Conservation (phyloP, 2,329 filamentous ascomycete genomes). For the Fusarium sp. region DNA sequence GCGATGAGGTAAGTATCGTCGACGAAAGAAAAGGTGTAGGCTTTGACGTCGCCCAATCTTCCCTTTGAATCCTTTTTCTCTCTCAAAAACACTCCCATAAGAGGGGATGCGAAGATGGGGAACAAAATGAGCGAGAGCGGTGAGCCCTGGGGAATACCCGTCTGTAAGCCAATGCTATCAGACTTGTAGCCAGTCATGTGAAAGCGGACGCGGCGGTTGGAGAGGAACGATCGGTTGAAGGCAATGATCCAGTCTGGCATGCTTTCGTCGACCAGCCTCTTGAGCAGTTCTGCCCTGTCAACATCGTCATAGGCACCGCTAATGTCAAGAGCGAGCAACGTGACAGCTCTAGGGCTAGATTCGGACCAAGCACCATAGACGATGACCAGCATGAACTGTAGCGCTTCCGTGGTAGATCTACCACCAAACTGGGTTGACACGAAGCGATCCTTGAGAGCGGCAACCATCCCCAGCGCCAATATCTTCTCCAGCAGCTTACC, state of each 20-base stretch:
- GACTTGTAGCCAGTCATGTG: conserved; percentile 10
- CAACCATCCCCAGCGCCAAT: not conserved
- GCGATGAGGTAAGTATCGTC: conserved; percentile 23
- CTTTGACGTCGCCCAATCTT: no score
- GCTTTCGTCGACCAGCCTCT: not conserved
- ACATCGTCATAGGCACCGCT: conserved; percentile 15
- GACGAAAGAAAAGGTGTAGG: conserved; percentile 1
- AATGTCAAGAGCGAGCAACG: conserved; percentile 11
- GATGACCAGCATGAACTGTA: conserved; percentile 6
- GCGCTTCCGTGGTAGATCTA: conserved; percentile 12
- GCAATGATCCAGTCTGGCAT: conserved; percentile 10
- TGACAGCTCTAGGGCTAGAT: not conserved
- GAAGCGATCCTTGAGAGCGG: not conserved
- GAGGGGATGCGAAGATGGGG: conserved; percentile 7
- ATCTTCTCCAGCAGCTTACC: conserved; percentile 24
- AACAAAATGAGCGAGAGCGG: conserved; percentile 22
- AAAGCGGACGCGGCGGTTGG: not conserved
- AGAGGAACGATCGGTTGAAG: conserved; percentile 12
- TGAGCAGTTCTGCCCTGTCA: conserved; percentile 3
- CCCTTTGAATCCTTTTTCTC: no score
- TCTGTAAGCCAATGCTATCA: not conserved
- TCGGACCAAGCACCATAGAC: conserved; percentile 9
- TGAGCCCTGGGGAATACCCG: conserved; percentile 27
- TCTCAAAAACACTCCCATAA: not conserved
- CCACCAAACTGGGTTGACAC: conserved; percentile 5